Evolutionary conservation across 371 early-diverging fungal genomes (phyloP).

Genomic region (Nematocida sp.): DNA sequence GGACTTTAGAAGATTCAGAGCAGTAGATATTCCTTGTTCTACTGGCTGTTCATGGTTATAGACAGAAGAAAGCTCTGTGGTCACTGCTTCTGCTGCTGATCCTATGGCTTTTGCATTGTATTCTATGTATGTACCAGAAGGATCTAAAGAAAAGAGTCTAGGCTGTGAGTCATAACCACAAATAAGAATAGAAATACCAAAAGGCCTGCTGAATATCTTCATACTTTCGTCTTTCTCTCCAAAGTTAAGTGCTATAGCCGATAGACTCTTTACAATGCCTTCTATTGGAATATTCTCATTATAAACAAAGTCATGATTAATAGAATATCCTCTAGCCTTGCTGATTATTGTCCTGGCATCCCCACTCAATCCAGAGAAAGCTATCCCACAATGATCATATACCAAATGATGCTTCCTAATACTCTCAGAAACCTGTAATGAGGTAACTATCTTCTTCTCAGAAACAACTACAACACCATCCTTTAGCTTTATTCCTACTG

Average conservation of each 20-base stretch:
- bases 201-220: slow-evolving; percentile 71
- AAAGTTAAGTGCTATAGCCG: slow-evolving; percentile 61
- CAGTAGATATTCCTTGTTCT: slow-evolving; percentile 75
- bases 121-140: slow-evolving; percentile 82
- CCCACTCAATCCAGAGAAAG: slow-evolving; percentile 62
- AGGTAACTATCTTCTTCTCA: slow-evolving; percentile 63
- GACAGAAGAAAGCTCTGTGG: slow-evolving; percentile 85
- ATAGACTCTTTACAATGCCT: slow-evolving; percentile 57
- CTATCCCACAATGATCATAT: slow-evolving; percentile 58
- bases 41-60: slow-evolving; percentile 70
- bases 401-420: slow-evolving; percentile 63
- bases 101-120: slow-evolving; percentile 92
- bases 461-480: slow-evolving; percentile 61
- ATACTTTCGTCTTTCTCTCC: slow-evolving; percentile 59
- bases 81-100: slow-evolving; percentile 92
- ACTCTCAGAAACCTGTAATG: slow-evolving; percentile 57
- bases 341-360: slow-evolving; percentile 63
- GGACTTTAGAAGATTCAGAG: slow-evolving; percentile 88
- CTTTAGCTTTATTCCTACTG: slow-evolving; percentile 56
- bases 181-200: slow-evolving; percentile 92
- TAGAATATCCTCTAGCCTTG: slow-evolving; percentile 52
- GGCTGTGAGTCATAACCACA: slow-evolving; percentile 91
- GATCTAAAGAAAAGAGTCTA: slow-evolving; percentile 89
- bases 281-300: slow-evolving; percentile 58
- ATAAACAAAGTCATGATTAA: slow-evolving; percentile 57